Evolutionary conservation across 352 stramenopile genomes (phyloP), one percentile per base, ranked within the genome.

Genomic region (Phytopythium ostracodes): DNA sequence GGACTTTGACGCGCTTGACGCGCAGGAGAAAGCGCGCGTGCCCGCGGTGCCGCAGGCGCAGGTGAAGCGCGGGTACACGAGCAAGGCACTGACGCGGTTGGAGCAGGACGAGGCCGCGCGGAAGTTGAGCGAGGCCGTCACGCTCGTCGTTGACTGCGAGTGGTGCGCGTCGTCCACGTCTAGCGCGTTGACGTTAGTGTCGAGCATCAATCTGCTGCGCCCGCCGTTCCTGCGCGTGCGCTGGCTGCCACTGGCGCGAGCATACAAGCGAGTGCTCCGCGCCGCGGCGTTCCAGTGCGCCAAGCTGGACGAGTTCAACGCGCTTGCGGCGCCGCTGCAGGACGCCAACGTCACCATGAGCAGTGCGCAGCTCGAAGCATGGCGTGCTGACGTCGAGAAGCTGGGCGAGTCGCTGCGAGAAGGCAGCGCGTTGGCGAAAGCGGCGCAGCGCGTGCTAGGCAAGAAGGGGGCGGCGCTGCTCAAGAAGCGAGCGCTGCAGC

Each of bases 261-360:
- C 78, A 7, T 92, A 90, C 69, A 73, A 74, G 25, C 57, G 77
- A 11, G 70, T 59, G 25, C 52, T 88, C 53, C 64, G 64, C 40
- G 73, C 62, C 4, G 58, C 86, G 10, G 67, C 66, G 6, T 75
- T 84, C 33, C 73, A 84, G n/a, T 64, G 67, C 33, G 77, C 82
- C 22, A 81, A 79, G 62, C 70, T 92, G 33, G 80, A 92, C 22
- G 73, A 76, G 59, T 92, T 73, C 65, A 92, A 92, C 42, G 55
- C 71, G 0, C 60, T 90, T 5, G 80, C 73, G 18, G 67, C 61
- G 1, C 67, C 81, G 15, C 52, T 92, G 27, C 80, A 88, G 68
- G 74, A 62, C 43, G 33, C 68, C 0, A 71, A 84, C 12, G 75
- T 67, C 1, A 62, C 81, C 2, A 51, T 88, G 55, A 76, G 76